Base-by-base conservation (phyloP, 1,284 basidiomycete genomes). In the Abortiporus biennis region DNA sequence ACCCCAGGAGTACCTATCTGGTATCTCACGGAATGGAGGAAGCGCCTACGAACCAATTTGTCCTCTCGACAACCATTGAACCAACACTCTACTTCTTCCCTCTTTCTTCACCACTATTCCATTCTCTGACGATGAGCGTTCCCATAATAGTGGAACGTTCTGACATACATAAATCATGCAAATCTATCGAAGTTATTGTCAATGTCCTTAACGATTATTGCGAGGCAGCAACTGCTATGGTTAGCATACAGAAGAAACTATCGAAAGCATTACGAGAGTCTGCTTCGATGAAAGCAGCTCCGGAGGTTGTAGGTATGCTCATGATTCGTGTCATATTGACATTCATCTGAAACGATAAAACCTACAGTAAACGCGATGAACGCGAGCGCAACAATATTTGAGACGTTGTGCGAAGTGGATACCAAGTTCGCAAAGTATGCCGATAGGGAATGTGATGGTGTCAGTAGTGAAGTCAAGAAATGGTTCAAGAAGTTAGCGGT, bases 401-500 rank as follows among this genome's bases (percentile, higher is more conserved):
- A 89, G 40, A 64, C 72, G 12, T 62, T 85, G 32, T 71, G 74
- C 1, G 85, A 88, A 25, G 71, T 86, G 38, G 80, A 87, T 52
- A 49, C 64, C 47, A 89, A 84, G 63, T 86, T 84, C 57, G 72
- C 76, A 29, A 89, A 85, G 64, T 56, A 82, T 45, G 74, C 74
- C 4, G 82, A 85, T 53, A 86, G 78, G 62, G 85, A 89, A 52
- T 86, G 79, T 47, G 78, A 80, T 48, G 54, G 47, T 17, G 63
- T 85, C 36, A 79, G 75, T 49, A 61, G 65, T 27, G 85, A 88
- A 48, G 76, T 88, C 31, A 82, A 80, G 67, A 89, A 85, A 52
- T 88, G 85, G 82, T 80, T 88, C 68, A 87, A 85, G 73, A 86
- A 80, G 59, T 70, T 89, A 36, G 72, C 78, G 40, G 86, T 86